phyloP scores from a whole-genome alignment of 129 eudicot species.

The Flaveria sonorensis region DNA sequence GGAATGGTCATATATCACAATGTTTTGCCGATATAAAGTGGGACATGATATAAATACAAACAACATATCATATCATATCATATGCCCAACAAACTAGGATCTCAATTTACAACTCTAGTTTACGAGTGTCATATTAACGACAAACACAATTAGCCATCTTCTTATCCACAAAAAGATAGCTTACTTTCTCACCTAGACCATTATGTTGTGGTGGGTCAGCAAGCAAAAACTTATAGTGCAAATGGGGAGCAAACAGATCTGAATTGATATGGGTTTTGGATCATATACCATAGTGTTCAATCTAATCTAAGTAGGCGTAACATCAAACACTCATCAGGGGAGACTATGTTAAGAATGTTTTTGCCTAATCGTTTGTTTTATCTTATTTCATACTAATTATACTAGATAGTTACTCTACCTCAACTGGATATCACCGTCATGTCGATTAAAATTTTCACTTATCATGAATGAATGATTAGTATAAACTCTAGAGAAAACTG shows the following conservation, averaged over 20 bases:
- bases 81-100: conserved; percentile 50
- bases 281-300: conserved; percentile 15
- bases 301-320: background rate
- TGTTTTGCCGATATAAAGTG: conserved; percentile 56
- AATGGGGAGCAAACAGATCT: conserved; percentile 62
- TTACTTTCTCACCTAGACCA: conserved; percentile 42
- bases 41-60: conserved; percentile 38
- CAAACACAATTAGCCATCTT: conserved; percentile 40
- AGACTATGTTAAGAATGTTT: conserved; percentile 9
- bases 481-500: conserved; percentile 31
- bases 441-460: conserved; percentile 23
- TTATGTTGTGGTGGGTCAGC: conserved; percentile 54
- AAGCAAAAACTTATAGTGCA: conserved; percentile 20
- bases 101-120: conserved; percentile 28
- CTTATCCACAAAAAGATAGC: conserved; percentile 49
- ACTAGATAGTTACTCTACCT: conserved; percentile 12
- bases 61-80: conserved; percentile 38
- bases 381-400: background rate
- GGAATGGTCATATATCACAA: conserved; percentile 55
- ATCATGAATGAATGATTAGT: conserved; percentile 33
- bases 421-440: background rate
- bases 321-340: background rate
- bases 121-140: conserved; percentile 31
- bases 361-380: background rate
- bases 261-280: conserved; percentile 47